Conservation (phyloP, 306 rosid genomes). For the Luffa acutangula region DNA sequence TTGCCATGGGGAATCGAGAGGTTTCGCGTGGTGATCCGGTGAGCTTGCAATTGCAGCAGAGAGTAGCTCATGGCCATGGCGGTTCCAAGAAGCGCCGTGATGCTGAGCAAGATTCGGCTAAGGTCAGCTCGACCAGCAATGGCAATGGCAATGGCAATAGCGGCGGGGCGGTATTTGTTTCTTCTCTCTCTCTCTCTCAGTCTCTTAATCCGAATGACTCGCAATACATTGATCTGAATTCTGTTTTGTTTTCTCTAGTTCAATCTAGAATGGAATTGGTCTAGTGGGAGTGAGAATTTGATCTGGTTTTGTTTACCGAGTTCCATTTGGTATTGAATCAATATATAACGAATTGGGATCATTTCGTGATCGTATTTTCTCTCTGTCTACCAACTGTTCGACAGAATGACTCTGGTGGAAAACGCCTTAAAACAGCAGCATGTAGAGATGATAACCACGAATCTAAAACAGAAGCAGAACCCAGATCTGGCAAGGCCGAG, state of each 20-base stretch:
- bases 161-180: constrained; percentile 32
- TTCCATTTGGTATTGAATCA: neutral
- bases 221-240: neutral
- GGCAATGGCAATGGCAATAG: constrained; percentile 26
- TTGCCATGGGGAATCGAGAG: constrained; percentile 26
- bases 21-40: constrained; percentile 24
- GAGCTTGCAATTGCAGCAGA: constrained; percentile 23
- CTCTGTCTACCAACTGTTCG: constrained; percentile 2
- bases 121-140: constrained; percentile 42
- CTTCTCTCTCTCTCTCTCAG: neutral
- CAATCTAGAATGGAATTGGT: constrained; percentile 1
- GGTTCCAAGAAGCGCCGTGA: constrained; percentile 42
- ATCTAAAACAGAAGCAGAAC: constrained; percentile 44
- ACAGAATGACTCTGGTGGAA: constrained; percentile 54
- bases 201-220: neutral
- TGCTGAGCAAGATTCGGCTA: constrained; percentile 37
- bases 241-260: neutral
- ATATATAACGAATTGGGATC: neutral
- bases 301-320: neutral
- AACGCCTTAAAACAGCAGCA: constrained; percentile 38
- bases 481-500: constrained; percentile 67
- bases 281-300: neutral
- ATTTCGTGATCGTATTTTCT: neutral
- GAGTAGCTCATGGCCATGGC: constrained; percentile 11
- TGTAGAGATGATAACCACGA: constrained; percentile 35